Base-by-base conservation (phyloP, 176 grass and related monocot species). In the Guadua angustifolia region DNA sequence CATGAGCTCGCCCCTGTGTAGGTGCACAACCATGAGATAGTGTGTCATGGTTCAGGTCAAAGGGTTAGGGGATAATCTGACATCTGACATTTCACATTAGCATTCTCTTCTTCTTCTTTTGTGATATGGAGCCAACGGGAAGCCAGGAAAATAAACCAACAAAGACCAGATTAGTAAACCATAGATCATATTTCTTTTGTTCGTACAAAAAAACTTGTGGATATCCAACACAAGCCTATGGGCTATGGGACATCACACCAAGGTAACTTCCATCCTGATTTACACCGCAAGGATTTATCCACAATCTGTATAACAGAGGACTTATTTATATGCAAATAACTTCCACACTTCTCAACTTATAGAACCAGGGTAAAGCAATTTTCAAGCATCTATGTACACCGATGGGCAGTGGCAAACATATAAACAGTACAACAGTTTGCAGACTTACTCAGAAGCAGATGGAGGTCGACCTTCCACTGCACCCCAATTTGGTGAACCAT, bases 381-480 rank as follows among this genome's bases (percentile, higher is more conserved):
- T 53, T 82, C 13, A 19, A 75, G 69, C 18, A 42, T 76, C 24
- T 78, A 38, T 40, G 29, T 69, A 73, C 32, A 61, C 63, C 6
- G 22, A 18, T 88, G 49, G 32, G 2, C 52, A 47, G n/a, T 42
- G 16, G 49, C 53, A 52, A 85, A n/a, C 38, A 59, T 50, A 32
- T 24, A 80, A 81, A 39, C 9, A 86, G 35, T 81, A 40, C 14
- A 78, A n/a, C 35, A 74, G 22, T 87, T 82, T 56, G 50, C 9
- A 42, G 39, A 82, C 91, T 79, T 95, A 98, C 96, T 84, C 66
- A 50, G 93, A 77, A 81, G 96, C 69, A 74, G 91, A 99, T 22
- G 89, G 76, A 73, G 96, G 96, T 10, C 93, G 86, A 65, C 91
- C 93, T 82, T 95, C 96, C 29, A 95, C 70, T 55, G 83, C 80